Evolutionary conservation across 2,329 filamentous ascomycete species (phyloP), one percentile per base, ranked within the genome.

Genomic region (Akanthomyces uredinophilus): DNA sequence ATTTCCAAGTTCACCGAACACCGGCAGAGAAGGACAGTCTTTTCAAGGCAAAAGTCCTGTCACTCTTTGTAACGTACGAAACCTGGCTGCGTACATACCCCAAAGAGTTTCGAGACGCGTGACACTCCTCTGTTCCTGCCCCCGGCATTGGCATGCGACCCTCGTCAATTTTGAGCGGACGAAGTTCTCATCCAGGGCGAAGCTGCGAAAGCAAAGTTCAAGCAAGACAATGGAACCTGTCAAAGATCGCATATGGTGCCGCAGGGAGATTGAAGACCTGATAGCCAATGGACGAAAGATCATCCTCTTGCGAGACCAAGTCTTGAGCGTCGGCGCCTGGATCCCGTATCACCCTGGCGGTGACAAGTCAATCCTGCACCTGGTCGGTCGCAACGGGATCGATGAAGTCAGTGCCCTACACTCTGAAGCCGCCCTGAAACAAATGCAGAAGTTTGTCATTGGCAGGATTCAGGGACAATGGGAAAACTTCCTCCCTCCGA

Each of bases 371-470:
- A 96, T 98, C 66, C 80, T 86, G 72, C 95, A 98, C 73, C 95
- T 97, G 92, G 85, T 98, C 64, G 92, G 92, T 64, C 86, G 89
- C 75, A 92, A 96, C 84, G 94, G 92, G 54, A 97, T 94, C 13
- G 92, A 96, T 74, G 95, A 98, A 76, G 88, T 98, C 65, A 91
- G 89, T 73, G 90, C 88, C 91, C 80, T 97, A 37, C 95, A 99
- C 74, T 97, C 94, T 1, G 68, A 78, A 46, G 89, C 93, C 70
- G 87, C 95, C n/a, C 86, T 85, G 68, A 75, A 85, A 63, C 85
- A 85, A 68, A 96, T 97, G 91, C 76, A 85, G 64, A 85, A 83
- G 65, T 98, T 92, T 72, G 87, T 91, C 66, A 92, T 98, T 69
- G 94, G 94, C 50, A 84, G 82, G 65, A 85, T 96, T 63, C 83